These are phyloP conservation scores for Diaporthe amygdali DNA, from an alignment of 2,329 filamentous ascomycete species.

Conservation along the genomic window DNA sequence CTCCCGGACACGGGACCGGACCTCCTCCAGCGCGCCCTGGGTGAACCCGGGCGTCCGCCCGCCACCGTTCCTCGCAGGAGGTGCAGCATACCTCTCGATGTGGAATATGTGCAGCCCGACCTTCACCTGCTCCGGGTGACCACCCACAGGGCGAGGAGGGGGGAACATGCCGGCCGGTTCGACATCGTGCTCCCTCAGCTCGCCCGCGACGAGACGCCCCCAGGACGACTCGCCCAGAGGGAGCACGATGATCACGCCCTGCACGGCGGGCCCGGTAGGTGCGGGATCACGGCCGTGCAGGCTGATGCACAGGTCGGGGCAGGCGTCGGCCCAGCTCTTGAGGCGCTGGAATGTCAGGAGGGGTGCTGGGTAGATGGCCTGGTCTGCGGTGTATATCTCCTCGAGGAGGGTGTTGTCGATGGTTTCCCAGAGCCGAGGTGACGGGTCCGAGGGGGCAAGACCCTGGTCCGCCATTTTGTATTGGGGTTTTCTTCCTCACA, in stretches of 20 bases:
- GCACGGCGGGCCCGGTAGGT: neutral
- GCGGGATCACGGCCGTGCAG: neutral
- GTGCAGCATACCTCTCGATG: slow-evolving; percentile 4
- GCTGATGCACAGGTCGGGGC: slow-evolving; percentile 11
- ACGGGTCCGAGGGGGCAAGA: neutral
- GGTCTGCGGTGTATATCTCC: slow-evolving; percentile 18
- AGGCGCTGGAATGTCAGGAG: slow-evolving; percentile 11
- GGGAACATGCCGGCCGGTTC: slow-evolving; percentile 18
- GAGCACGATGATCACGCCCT: slow-evolving; percentile 17
- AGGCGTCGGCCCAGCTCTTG: slow-evolving; percentile 16
- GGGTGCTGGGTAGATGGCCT: slow-evolving; percentile 24
- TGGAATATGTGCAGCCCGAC: slow-evolving; percentile 24
- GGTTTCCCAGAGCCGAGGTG: neutral
- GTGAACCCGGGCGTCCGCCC: neutral
- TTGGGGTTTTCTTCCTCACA: no score
- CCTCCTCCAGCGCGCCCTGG: slow-evolving; percentile 4
- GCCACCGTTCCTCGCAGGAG: neutral
- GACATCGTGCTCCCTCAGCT: slow-evolving; percentile 18
- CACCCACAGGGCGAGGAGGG: neutral
- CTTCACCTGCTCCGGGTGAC: neutral
- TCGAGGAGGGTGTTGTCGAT: slow-evolving; percentile 11
- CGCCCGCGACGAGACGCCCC: neutral
- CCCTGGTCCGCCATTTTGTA: neutral
- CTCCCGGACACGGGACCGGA: neutral
- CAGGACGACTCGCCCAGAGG: slow-evolving; percentile 12